These are phyloP conservation scores for Pisolithus microcarpus DNA, from an alignment of 768 basidiomycete species.

Conservation along the genomic window DNA sequence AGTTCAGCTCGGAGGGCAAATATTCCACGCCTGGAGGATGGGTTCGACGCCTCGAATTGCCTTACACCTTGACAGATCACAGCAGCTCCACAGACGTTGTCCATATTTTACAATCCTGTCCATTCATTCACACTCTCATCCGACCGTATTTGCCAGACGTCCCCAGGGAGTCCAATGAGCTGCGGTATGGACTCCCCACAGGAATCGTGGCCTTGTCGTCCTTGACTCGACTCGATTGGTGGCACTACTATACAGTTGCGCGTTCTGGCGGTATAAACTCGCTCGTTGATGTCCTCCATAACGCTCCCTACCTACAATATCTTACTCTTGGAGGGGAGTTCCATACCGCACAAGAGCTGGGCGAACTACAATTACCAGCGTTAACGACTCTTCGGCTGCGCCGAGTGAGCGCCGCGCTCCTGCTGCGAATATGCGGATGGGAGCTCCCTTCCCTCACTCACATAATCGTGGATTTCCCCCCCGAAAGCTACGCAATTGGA, in stretches of 20 bases:
- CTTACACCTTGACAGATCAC: slow-evolving; percentile 43
- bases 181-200: slow-evolving; percentile 49
- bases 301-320: slow-evolving; percentile 50
- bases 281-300: slow-evolving; percentile 42
- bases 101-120: slow-evolving; percentile 43
- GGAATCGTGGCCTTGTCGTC: slow-evolving; percentile 39
- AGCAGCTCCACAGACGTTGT: slow-evolving; percentile 30
- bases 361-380: slow-evolving; percentile 33
- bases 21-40: slow-evolving; percentile 22
- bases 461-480: slow-evolving; percentile 45
- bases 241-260: slow-evolving; percentile 50
- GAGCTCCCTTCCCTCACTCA: slow-evolving; percentile 45
- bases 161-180: slow-evolving; percentile 11
- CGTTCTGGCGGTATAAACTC: slow-evolving; percentile 63
- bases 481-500: slow-evolving; percentile 31
- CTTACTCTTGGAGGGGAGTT: slow-evolving; percentile 47
- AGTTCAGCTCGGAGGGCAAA: slow-evolving; percentile 6
- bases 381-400: slow-evolving; percentile 50
- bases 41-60: slow-evolving; percentile 54
- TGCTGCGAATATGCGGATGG: slow-evolving; percentile 45
- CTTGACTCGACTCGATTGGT: slow-evolving; percentile 63
- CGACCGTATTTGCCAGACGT: slow-evolving; percentile 30
- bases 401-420: slow-evolving; percentile 41
- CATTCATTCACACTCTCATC: slow-evolving; percentile 47
- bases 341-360: slow-evolving; percentile 19